A percentile compares a stretch with the other conserved stretches of the same genome.
These are phyloP conservation scores for Agrostemma githago DNA, from an alignment of 148 eudicot species.

Conservation along the genomic window DNA sequence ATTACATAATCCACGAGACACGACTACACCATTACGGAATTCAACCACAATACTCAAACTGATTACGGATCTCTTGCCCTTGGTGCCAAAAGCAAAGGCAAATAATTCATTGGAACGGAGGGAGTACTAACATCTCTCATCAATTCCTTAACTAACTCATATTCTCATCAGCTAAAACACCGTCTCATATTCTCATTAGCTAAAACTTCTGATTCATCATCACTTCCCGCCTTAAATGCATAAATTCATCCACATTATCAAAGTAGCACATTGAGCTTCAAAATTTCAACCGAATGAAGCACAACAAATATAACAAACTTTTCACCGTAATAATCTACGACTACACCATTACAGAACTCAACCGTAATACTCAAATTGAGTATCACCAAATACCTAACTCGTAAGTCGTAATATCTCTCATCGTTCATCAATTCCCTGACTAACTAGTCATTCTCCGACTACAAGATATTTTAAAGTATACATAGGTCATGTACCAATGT, in stretches of 20 bases:
- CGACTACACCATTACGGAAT: neutral
- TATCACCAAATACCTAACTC: neutral
- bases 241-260: too few species aligned
- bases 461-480: neutral
- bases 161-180: too few species aligned
- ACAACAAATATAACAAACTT: neutral
- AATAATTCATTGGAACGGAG: too few species aligned
- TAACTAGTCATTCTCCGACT: neutral
- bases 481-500: neutral
- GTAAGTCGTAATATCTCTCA: neutral
- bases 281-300: neutral
- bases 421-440: neutral
- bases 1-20: too few species aligned
- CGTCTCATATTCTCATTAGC: neutral
- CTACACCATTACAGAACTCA: neutral
- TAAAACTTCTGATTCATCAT: neutral
- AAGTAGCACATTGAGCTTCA: neutral
- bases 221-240: neutral
- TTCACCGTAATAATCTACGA: neutral
- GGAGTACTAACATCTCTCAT: too few species aligned
- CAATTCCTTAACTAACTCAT: too few species aligned
- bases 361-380: too few species aligned
- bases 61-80: too few species aligned
- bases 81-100: too few species aligned
- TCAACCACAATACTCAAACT: neutral